Base-by-base conservation (phyloP, 2,329 filamentous ascomycete species). In the Graphilbum sp. region DNA sequence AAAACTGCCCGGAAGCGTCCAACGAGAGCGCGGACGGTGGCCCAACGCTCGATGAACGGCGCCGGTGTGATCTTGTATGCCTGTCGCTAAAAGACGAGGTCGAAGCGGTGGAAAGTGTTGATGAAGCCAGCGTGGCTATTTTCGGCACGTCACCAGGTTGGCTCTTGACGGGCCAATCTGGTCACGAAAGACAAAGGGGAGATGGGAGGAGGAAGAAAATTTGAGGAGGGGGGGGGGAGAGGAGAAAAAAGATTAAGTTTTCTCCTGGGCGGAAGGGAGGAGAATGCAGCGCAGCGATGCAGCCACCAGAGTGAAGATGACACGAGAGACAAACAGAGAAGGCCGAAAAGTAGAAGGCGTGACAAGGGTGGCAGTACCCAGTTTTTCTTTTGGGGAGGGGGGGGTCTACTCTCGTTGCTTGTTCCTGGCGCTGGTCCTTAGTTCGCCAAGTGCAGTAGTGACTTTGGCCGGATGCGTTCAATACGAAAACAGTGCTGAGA, bases 81-180 rank as follows among this genome's bases (percentile, higher is more conserved):
- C 60, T 56, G 54, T 66, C 64, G 58, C 60, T 64, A 49, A 62
- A 63, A 49, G 67, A 68, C 55, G 70, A 72, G 43, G 70, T 67
- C 53, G 67, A 67, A 48, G 62, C 59, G 49, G 59, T 54, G 44
- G 53, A 52, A 46, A 58, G 54, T 45, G 57, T 62, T 59, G 59
- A 54, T 48, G 63, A 60, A 58, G 66, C 68, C 69, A 74, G 64
- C 48, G 59, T 66, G 50, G 57, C 47, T 45, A 47, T 47, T 43
- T 39, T 44, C 39, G 35, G 46, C 45, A 42, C 40, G 45, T 43
- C 41, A 47, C 45, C 47, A 49, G 50, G 36, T 46, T 45, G 47
- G 47, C 46, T 39, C 47, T 46, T 32, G 42, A 39, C 23, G 36
- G 37, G 43, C 45, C 41, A 47, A 39, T 23, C 43, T 47, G 44